A percentile compares a stretch with the other conserved stretches of the same genome.
These are phyloP conservation scores for Limnomonas spitsbergensis DNA, from an alignment of 139 green algal genomes.

Conservation along the genomic window DNA sequence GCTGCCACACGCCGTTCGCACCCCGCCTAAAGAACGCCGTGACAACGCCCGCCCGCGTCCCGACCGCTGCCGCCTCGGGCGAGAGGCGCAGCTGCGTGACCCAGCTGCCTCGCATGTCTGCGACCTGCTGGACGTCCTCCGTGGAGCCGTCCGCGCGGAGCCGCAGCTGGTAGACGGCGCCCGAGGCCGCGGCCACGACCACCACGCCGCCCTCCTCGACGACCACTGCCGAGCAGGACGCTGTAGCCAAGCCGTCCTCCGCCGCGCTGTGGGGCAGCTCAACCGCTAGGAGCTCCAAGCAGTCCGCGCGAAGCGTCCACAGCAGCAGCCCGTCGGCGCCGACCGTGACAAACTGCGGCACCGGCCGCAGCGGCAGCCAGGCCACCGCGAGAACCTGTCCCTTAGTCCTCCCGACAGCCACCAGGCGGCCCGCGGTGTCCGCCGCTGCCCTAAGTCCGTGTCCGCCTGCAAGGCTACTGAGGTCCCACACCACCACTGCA, in stretches of 20 bases:
- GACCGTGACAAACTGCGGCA: constrained; percentile 42
- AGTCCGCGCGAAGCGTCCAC: constrained; percentile 45
- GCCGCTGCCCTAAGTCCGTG: no score
- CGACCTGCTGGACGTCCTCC: neutral
- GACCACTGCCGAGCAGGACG: neutral
- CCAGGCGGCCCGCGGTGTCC: neutral
- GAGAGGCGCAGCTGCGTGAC: constrained; percentile 2
- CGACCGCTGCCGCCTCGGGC: neutral
- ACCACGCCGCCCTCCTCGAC: neutral
- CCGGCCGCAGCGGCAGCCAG: constrained; percentile 39
- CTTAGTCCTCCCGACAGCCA: constrained; percentile 35
- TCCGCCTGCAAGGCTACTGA: neutral
- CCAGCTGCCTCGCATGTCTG: neutral
- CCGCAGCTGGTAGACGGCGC: neutral
- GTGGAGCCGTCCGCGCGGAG: neutral
- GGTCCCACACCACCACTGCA: constrained; percentile 55
- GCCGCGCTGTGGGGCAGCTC: neutral
- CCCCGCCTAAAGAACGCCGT: neutral
- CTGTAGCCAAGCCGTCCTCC: neutral
- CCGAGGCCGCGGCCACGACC: neutral
- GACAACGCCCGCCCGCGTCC: neutral
- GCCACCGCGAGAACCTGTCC: constrained; percentile 11
- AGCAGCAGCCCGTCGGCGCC: constrained; percentile 41
- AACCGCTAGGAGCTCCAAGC: neutral
- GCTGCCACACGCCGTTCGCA: constrained; percentile 4